Conservation (phyloP, 2,329 filamentous ascomycete genomes). For the Alternaria rosae region DNA sequence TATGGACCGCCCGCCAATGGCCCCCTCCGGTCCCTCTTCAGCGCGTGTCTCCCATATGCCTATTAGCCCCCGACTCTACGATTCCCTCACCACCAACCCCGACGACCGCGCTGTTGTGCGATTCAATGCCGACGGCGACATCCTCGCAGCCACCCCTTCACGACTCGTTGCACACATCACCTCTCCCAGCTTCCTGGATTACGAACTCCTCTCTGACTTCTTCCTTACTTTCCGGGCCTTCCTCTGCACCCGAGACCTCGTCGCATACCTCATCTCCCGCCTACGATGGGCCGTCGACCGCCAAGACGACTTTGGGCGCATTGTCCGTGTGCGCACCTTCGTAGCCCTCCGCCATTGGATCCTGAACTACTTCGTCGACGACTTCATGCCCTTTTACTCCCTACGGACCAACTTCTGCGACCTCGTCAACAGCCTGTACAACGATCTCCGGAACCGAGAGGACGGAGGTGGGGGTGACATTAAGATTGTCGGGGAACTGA, state of each 20-base stretch:
- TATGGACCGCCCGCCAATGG: conserved; percentile 46
- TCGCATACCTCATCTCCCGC: conserved; percentile 84
- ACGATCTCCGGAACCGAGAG: conserved; percentile 59
- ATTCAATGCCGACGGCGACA: conserved; percentile 76
- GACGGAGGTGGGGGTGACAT: conserved; percentile 68
- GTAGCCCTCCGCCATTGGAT: conserved; percentile 97
- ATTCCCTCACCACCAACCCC: conserved; percentile 79
- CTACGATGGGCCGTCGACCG: conserved; percentile 85
- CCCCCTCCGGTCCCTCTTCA: conserved; percentile 44
- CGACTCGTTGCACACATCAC: conserved; percentile 96
- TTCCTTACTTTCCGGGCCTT: conserved; percentile 95
- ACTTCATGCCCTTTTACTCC: conserved; percentile 80
- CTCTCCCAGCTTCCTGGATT: conserved; percentile 93
- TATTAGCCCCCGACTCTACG: conserved; percentile 75
- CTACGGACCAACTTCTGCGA: conserved; percentile 81
- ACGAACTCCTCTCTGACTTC: conserved; percentile 96
- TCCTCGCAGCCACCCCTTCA: conserved; percentile 88
- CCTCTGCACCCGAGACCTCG: conserved; percentile 75
- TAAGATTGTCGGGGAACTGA: conserved; percentile 91
- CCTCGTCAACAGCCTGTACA: conserved; percentile 72
- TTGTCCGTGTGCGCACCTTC: conserved; percentile 95
- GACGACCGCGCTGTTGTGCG: conserved; percentile 84
- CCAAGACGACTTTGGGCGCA: conserved; percentile 82
- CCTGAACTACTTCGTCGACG: conserved; percentile 95
- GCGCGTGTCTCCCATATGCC: conserved; percentile 48